phyloP scores from a whole-genome alignment of 768 basidiomycete genomes.

The Russula ochroleuca region DNA sequence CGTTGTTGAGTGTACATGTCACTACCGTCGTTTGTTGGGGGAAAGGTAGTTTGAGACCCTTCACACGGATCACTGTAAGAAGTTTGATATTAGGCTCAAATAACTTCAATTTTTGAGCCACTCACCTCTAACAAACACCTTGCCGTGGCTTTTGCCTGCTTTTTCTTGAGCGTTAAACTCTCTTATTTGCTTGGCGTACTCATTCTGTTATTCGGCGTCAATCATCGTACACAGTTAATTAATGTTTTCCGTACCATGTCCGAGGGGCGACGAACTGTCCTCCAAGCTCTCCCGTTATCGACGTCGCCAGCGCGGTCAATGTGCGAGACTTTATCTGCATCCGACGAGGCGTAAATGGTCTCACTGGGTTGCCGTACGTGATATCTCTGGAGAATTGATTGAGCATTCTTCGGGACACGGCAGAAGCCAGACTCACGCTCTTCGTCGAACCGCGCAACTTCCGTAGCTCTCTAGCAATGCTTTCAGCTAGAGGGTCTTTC shows the following conservation, averaged over 20 bases:
- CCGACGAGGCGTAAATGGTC: conserved; percentile 73
- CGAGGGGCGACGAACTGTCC: conserved; percentile 79
- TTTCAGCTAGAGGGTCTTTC: conserved; percentile 58
- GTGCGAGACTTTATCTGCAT: conserved; percentile 66
- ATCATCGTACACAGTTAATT: not conserved
- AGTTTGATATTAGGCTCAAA: conserved; percentile 1
- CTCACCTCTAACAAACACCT: conserved; percentile 90
- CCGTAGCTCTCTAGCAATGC: conserved; percentile 68
- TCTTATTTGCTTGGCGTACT: conserved; percentile 86
- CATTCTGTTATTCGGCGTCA: conserved; percentile 54
- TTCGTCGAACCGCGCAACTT: conserved; percentile 48
- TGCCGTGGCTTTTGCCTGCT: conserved; percentile 77
- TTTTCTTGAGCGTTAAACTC: conserved; percentile 76
- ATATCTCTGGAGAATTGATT: conserved; percentile 55
- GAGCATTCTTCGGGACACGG: conserved; percentile 12
- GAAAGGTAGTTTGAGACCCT: conserved; percentile 68
- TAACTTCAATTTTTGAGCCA: not conserved
- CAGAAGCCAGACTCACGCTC: conserved; percentile 37
- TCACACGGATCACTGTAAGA: conserved; percentile 66
- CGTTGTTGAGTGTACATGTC: conserved; percentile 90
- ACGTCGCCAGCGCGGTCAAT: conserved; percentile 74
- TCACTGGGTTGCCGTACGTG: conserved; percentile 71
- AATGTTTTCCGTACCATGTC: conserved; percentile 68
- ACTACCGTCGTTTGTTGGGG: conserved; percentile 71
- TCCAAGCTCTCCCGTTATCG: conserved; percentile 80